Conservation (phyloP, 106 monocot genomes). For the Platanthera zijinensis region DNA sequence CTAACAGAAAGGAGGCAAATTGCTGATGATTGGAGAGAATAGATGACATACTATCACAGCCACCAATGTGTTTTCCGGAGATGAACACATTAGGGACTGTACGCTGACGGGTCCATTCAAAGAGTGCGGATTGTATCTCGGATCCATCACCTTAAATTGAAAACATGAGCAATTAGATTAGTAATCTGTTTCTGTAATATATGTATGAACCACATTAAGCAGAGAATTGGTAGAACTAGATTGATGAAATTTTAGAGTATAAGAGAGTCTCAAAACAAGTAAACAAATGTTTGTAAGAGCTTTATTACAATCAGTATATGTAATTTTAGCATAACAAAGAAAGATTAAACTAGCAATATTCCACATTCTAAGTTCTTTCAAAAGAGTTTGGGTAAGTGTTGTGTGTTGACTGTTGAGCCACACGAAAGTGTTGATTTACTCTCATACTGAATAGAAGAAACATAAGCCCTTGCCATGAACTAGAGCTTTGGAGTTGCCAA, state of each 20-base stretch:
- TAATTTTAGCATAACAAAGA: not conserved
- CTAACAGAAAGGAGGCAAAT: not conserved
- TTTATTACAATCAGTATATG: not conserved
- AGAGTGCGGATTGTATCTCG: slow-evolving; percentile 56
- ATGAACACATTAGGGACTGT: slow-evolving; percentile 93
- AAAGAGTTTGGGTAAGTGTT: not conserved
- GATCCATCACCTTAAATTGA: slow-evolving; percentile 61
- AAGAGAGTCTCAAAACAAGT: not conserved
- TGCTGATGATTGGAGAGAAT: not conserved
- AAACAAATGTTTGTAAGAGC: not conserved
- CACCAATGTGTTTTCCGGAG: slow-evolving; percentile 77
- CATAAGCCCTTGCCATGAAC: too few species aligned
- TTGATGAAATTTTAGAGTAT: not conserved
- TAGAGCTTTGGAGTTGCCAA: too few species aligned
- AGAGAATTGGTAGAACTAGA: too few species aligned
- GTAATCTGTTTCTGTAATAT: not conserved
- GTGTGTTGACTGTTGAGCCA: too few species aligned
- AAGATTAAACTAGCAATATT: not conserved
- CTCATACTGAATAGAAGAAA: too few species aligned
- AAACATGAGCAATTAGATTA: slow-evolving; percentile 5
- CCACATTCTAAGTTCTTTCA: not conserved
- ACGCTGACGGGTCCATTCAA: slow-evolving; percentile 69
- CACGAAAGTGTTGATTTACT: too few species aligned
- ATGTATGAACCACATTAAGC: not conserved
- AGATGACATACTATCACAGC: slow-evolving; percentile 60